Percentiles rank a stretch among this genome's conserved stretches.
Conservation (phyloP, 441 rosid genomes). For the Pelargonium cotyledonis region DNA sequence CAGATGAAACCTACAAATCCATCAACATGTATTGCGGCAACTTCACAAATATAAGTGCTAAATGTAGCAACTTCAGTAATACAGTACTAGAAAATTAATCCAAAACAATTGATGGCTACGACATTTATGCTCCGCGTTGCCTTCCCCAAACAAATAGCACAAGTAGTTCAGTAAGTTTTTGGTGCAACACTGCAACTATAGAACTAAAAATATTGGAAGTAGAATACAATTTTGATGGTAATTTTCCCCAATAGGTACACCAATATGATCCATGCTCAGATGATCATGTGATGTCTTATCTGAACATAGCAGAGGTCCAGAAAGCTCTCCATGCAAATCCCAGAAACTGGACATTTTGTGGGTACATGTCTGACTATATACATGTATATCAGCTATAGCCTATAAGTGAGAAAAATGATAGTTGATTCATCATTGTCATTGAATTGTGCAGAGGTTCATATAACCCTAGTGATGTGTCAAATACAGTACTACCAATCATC, state of each 20-base stretch:
- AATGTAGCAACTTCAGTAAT: slow-evolving; percentile 6
- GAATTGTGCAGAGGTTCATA: neutral
- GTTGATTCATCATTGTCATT: too few species aligned
- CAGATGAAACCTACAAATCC: slow-evolving; percentile 22
- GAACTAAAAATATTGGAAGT: too few species aligned
- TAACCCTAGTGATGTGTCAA: slow-evolving; percentile 11
- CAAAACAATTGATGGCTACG: slow-evolving; percentile 14
- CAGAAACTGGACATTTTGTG: slow-evolving; percentile 1
- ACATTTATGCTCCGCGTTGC: slow-evolving; percentile 32
- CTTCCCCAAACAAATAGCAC: neutral
- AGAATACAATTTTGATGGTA: neutral
- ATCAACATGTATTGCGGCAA: slow-evolving; percentile 21
- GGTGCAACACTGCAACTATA: neutral
- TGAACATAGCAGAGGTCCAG: slow-evolving; percentile 27
- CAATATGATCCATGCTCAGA: slow-evolving; percentile 22
- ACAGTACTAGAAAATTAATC: too few species aligned
- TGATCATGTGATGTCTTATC: slow-evolving; percentile 14
- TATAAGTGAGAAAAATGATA: too few species aligned
- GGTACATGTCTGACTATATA: too few species aligned
- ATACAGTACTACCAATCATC: slow-evolving; percentile 21
- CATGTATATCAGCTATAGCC: neutral
- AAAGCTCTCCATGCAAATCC: slow-evolving; percentile 22
- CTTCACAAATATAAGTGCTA: slow-evolving; percentile 6
- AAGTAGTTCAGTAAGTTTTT: slow-evolving; percentile 15
- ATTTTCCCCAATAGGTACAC: slow-evolving; percentile 11